Evolutionary conservation across 345 rosid species (phyloP), one percentile per base, ranked within the genome.

Genomic region (Iberis pinnata): DNA sequence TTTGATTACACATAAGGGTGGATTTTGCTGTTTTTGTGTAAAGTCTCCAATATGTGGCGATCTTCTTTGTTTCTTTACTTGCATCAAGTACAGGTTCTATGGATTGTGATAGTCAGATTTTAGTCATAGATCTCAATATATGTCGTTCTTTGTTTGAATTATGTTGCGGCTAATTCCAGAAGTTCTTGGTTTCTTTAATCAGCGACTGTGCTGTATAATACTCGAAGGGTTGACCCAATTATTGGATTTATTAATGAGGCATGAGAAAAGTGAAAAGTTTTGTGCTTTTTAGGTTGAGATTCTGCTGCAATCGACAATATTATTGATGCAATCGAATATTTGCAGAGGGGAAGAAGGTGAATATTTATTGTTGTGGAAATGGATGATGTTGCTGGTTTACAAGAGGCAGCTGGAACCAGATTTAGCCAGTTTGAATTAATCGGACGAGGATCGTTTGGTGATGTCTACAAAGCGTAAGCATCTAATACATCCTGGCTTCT

Each of bases 361-460:
- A 1, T 6, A 41, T 4, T 31, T 41, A 38, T 37, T 36, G 49
- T 24, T 57, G 64, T 53, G 42, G 7, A 67, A 63, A 88, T 88
- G 98, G 89, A 76, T 52, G 98, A 87, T 72, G 75, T 79, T 59
- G 79, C 75, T 16, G 96, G 88, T 40, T 73, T 90, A 57, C 69
- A 67, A 32, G 96, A 87, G 74, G 96, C 96, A 2, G 78, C 95
- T 0, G 89, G 88, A 57, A 47, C 75, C 50, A 80, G 95, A 72
- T 92, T 92, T 74, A 81, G 75, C 67, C 82, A 86, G 31, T 67
- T 76, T 53, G 93, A 92, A 80, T 77, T 88, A 68, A 92, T 92
- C 4, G 98, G 98, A 8, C 78, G 89, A 80, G 98, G 98, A 52
- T 92, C 98, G 1, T 92, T 92, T 33, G 98, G 98, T 1, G 98